Conservation (phyloP, 2,329 filamentous ascomycete species). For the Colletotrichum sp. region DNA sequence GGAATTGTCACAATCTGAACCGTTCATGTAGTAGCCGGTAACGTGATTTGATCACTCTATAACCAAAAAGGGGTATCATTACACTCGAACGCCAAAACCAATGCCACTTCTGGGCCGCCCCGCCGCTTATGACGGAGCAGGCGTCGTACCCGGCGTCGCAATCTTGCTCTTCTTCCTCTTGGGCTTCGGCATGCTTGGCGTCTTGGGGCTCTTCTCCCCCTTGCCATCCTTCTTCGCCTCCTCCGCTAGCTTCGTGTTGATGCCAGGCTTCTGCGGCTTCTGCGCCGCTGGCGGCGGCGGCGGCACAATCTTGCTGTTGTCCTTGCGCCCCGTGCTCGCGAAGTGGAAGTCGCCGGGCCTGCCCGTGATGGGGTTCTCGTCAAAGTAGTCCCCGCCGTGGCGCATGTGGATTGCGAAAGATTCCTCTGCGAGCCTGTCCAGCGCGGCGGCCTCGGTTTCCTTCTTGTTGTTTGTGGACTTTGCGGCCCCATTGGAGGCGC, state of each 20-base stretch:
- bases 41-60: background rate
- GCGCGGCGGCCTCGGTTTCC: slow-evolving; percentile 40
- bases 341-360: slow-evolving; percentile 70
- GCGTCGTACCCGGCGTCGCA: slow-evolving; percentile 12
- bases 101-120: background rate
- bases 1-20: background rate
- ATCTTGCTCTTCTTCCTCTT: slow-evolving; percentile 56
- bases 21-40: background rate
- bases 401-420: slow-evolving; percentile 62
- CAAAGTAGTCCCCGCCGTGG: slow-evolving; percentile 68
- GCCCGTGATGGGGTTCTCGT: slow-evolving; percentile 72
- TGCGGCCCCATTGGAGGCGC: slow-evolving; percentile 25
- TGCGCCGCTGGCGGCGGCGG: slow-evolving; percentile 10
- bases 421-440: slow-evolving; percentile 59
- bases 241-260: slow-evolving; percentile 48
- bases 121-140: background rate
- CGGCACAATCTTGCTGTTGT: slow-evolving; percentile 30
- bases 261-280: slow-evolving; percentile 26
- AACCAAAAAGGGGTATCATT: slow-evolving; percentile 15
- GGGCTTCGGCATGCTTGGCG: slow-evolving; percentile 44
- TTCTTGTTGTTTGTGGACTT: slow-evolving; percentile 33
- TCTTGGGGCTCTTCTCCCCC: slow-evolving; percentile 48
- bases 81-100: background rate
- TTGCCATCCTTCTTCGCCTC: slow-evolving; percentile 49
- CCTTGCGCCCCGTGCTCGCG: slow-evolving; percentile 63